Evolutionary conservation across 1,284 basidiomycete species (phyloP), one percentile per base, ranked within the genome.

Genomic region (Microbotryum intermedium): DNA sequence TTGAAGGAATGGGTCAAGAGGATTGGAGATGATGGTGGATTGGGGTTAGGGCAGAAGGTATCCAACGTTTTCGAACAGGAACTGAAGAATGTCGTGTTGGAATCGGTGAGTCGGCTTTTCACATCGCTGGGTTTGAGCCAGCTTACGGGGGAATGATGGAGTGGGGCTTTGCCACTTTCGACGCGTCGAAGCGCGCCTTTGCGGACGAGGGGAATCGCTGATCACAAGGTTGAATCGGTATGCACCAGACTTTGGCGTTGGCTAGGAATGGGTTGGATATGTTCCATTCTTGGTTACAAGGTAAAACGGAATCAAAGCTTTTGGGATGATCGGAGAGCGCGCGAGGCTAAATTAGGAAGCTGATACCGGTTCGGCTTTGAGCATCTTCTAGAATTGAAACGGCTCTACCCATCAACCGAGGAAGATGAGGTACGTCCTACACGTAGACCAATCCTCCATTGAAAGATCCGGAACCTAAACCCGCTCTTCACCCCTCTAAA

Each of bases 401-500:
- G 23, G 5, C 46, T 61, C 3, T 53, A 26, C 18, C 50, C 55
- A 3, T 50, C 25, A 11, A 30, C 54, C 3, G 62, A 64, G 1
- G 65, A 66, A 8, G 65, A 66, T 45, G 65, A 66, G 39, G 65
- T 61, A 13, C 10, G 47, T 9, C 23, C 8, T 18, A 16, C 21
- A 26, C 7, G 23, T 23, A 3, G 45, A 16, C 11, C 6, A 28
- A 28, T 46, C 11, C 29, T n/a, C 25, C n/a, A n/a, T n/a, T 11
- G 3, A 2, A 2, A 1, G 18, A 18, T 46, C 6, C 18, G 1
- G 30, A 18, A 21, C 43, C 11, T 3, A n/a, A 21, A 7, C 30
- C 20, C 20, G 34, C 10, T 16, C 11, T 49, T 8, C 16, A 28
- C 29, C 18, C 1, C 9, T 11, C 4, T 2, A 43, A 3, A 3